These are phyloP conservation scores for Encephalitozoon hellem DNA, from an alignment of 371 early-diverging fungal genomes.

Conservation along the genomic window DNA sequence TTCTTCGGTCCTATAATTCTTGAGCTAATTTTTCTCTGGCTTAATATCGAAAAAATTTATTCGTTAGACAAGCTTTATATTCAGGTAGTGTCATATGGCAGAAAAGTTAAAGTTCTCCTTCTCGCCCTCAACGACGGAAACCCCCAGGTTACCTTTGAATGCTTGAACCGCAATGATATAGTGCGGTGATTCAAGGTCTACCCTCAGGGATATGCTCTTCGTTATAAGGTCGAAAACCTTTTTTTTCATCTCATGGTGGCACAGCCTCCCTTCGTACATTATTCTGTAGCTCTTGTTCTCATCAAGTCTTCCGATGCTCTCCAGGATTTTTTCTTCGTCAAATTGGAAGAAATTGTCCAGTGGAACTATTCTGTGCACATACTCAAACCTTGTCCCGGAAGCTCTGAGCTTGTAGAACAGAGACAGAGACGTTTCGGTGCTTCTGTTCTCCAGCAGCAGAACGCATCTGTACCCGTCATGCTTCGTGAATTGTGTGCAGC, in stretches of 20 bases:
- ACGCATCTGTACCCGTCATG: constrained; percentile 27
- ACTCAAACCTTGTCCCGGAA: not conserved
- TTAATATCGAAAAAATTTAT: not conserved
- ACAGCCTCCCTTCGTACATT: constrained; percentile 31
- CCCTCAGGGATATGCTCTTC: not conserved
- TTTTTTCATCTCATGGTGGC: not conserved
- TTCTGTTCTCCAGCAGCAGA: constrained; percentile 9
- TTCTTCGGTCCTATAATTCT: not conserved
- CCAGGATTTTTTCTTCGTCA: constrained; percentile 1
- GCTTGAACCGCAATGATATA: constrained; percentile 30
- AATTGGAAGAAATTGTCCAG: constrained; percentile 18
- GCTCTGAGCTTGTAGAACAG: constrained; percentile 10
- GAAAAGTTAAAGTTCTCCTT: constrained; percentile 36
- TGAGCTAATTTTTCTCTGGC: not conserved
- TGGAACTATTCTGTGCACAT: constrained; percentile 28
- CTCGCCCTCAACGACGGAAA: constrained; percentile 16
- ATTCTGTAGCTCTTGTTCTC: constrained; percentile 27
- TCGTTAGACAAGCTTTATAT: not conserved
- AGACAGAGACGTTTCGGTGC: not conserved
- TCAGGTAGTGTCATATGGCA: not conserved
- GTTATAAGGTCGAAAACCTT: constrained; percentile 29
- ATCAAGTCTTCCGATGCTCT: not conserved
- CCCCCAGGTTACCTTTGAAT: constrained; percentile 36
- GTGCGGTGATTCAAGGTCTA: constrained; percentile 24
- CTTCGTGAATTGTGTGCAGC: not conserved